Percentiles rank a stretch among this genome's conserved stretches.
These are phyloP conservation scores for Coniochaeta sp. DNA, from an alignment of 2,329 filamentous ascomycete species.

Conservation along the genomic window DNA sequence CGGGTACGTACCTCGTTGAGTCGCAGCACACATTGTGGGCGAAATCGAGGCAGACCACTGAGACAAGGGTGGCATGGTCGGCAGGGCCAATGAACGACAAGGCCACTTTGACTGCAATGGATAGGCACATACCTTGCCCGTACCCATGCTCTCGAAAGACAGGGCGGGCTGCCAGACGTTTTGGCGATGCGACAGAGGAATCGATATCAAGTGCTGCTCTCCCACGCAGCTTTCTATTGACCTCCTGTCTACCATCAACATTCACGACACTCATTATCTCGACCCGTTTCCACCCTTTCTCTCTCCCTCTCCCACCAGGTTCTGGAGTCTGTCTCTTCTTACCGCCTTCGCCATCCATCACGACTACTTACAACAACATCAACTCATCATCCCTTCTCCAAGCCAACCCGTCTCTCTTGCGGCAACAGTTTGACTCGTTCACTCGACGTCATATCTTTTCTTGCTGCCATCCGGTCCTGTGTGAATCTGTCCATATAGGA, in stretches of 20 bases:
- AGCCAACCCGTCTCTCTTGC: not conserved
- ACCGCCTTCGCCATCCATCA: constrained; percentile 11
- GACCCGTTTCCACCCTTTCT: constrained; percentile 5
- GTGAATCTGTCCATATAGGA: constrained; percentile 10
- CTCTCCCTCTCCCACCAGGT: constrained; percentile 6
- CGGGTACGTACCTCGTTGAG: constrained; percentile 9
- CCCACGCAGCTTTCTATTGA: constrained; percentile 10
- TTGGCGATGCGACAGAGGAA: constrained; percentile 7
- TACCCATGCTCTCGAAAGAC: not conserved
- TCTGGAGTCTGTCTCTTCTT: constrained; percentile 3
- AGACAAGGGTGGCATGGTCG: constrained; percentile 2
- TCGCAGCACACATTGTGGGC: not conserved
- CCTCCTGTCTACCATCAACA: constrained; percentile 11
- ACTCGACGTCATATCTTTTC: constrained; percentile 35
- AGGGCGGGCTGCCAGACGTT: constrained; percentile 5
- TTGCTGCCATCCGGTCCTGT: constrained; percentile 11
- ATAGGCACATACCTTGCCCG: not conserved
- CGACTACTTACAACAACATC: not conserved
- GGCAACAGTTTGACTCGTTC: constrained; percentile 35
- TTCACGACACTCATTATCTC: constrained; percentile 18
- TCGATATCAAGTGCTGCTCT: constrained; percentile 17
- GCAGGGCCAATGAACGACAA: constrained; percentile 1
- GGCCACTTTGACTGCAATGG: not conserved
- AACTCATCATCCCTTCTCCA: not conserved
- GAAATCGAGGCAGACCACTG: constrained; percentile 1